Base-by-base conservation (phyloP, 2,329 filamentous ascomycete species). In the Fusarium sp. region DNA sequence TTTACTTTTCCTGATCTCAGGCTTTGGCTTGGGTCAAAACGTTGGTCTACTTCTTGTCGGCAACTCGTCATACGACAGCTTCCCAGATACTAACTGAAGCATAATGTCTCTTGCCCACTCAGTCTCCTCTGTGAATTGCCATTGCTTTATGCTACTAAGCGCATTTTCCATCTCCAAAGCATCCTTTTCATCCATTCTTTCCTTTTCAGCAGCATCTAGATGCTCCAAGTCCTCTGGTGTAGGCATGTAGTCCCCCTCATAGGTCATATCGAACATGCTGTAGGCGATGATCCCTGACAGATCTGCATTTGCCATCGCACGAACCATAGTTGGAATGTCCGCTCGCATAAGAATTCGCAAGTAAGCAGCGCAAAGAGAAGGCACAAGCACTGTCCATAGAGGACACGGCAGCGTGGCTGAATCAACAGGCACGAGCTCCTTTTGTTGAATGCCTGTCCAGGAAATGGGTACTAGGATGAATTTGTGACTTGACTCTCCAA, bases 1-100 rank as follows among this genome's bases (percentile, higher is more conserved):
- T 28, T 47, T 11, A 28, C 1, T 28, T 15, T 8, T 7, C 0
- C 6, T 10, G 1, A 0, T 11, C 11, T 10, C 18, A 3, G 4
- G 5, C 5, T 13, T 26, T 18, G 24, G n/a, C 11, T 44, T 18
- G 9, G 17, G 3, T 24, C n/a, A 45, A 12, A 26, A 8, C 13
- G 8, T 3, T 28, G 13, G 9, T 28, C 26, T 48, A 22, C 26
- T 15, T 11, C 4, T 22, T 15, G 13, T 8, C 24, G 1, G 18
- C 13, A 48, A 48, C 28, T 48, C 14, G 0, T 12, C 20, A 17
- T 48, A 48, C 4, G 26, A 22, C 1, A 48, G 14, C 20, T 48
- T 30, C 20, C 45, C 45, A 13, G 26, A 30, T 22, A 48, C 45
- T 22, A 48, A 8, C 6, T 30, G 20, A 12, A 48, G 45, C 14